Evolutionary conservation across 2,329 filamentous ascomycete species (phyloP), one percentile per base, ranked within the genome.

Genomic region (Raffaelea ambrosiae): DNA sequence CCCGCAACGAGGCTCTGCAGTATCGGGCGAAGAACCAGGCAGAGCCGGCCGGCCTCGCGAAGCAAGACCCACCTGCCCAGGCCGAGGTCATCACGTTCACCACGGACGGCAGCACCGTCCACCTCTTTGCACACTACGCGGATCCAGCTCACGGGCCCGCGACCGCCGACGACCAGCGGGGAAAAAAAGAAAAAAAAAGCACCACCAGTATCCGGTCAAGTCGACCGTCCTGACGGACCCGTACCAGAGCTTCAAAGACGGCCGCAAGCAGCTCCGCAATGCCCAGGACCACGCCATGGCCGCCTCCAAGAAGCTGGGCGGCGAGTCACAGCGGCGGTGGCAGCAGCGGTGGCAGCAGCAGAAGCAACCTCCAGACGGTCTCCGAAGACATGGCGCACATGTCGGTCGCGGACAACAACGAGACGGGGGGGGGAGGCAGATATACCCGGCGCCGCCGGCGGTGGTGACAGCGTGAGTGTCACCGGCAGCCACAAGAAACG

Each of bases 51-150:
- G n/a, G n/a, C n/a, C 21, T 58, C 4, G 54, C 49, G 2, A 47
- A 52, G 20, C 19, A 51, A 1, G 52, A 58, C 21, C 47, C 51
- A 1, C 29, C 49, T 2, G 54, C 54, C 7, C 50, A 57, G 21
- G 53, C 61, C 7, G 38, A 48, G 5, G 26, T 62, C 47, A 54
- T 53, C 3, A 62, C 58, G 0, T 61, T 62, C 38, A 54, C 53
- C 20, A 59, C 57, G 1, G 46, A 62, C 35, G 61, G 61, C 13
- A 51, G 39, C 5, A 50, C 29, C 8, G 22, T 62, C 31, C 52
- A 58, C 41, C 39, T 58, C 16, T 63, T 44, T 13, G 56, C 59
- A 3, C 61, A 63, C 26, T 56, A 62, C 45, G 51, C 59, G 14
- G 39, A n/a, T n/a, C n/a, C n/a, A n/a, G n/a, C n/a, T n/a, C n/a